A percentile compares a stretch with the other conserved stretches of the same genome.
phyloP scores from a whole-genome alignment of 192 early-diverging fungal genomes.

The Dimargaris xerosporica region DNA sequence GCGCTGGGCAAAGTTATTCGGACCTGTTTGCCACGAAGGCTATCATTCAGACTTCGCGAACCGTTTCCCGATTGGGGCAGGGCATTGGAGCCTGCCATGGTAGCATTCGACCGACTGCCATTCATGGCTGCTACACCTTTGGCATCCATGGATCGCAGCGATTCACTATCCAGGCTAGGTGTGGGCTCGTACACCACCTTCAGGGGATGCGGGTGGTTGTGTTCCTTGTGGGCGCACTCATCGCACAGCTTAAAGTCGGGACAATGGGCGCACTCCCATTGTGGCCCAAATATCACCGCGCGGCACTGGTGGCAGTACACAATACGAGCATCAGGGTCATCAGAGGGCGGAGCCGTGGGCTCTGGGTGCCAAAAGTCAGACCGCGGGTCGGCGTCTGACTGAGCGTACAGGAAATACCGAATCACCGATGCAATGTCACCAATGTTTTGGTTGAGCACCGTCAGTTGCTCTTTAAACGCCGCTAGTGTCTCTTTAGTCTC shows the following conservation, averaged over 20 bases:
- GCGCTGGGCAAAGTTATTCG: no score
- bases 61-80: no score
- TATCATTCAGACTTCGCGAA: no score
- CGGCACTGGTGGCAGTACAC: conserved; percentile 5
- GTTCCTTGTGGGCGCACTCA: background rate
- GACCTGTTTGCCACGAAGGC: no score
- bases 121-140: no score
- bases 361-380: conserved; percentile 5
- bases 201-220: background rate
- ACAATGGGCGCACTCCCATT: conserved; percentile 2
- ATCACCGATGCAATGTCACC: background rate
- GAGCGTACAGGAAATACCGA: background rate
- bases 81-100: no score
- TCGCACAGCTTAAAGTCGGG: background rate
- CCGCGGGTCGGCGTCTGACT: background rate
- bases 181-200: background rate
- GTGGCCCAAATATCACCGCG: background rate
- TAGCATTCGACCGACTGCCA: no score
- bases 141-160: no score
- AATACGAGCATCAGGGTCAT: conserved; percentile 2
- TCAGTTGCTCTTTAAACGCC: background rate
- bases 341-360: background rate
- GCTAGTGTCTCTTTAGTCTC: conserved; percentile 1
- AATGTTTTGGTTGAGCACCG: background rate
- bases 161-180: no score